Base-by-base conservation (phyloP, 1,284 basidiomycete species). In the Singerocomus rubriflavus region DNA sequence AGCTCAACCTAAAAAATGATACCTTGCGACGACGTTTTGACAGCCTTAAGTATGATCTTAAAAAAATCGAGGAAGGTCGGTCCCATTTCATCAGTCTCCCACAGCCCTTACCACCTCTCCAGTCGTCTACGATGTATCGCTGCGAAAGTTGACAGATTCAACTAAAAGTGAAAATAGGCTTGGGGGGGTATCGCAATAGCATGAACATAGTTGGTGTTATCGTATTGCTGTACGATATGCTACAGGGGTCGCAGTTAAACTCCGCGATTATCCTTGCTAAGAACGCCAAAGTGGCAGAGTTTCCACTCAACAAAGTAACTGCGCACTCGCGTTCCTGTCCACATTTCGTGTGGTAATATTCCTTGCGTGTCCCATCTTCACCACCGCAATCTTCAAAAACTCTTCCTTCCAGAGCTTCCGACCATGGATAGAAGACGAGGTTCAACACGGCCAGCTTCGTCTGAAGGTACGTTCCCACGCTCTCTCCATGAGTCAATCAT, bases 1-100 rank as follows among this genome's bases (percentile, higher is more conserved):
- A 91, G 85, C 74, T 93, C n/a, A 93, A 93, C 63, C 73, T 93
- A n/a, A 93, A 92, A 63, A 93, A 93, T 56, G 91, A 93, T 62
- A 68, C 73, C 0, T 72, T 93, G 5, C 82, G 91, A 10, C 80
- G 88, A 53, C 73, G 90, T 46, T 93, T 90, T 61, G 91, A 91
- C 61, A 82, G 85, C 57, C 70, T 92, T 25, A 91, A 92, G 64
- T 93, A 93, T 59, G 91, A 93, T 63, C 80, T 93, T 58, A 93
- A 93, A 70, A 91, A 91, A 60, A 88, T 93, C 21, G 91, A 93
- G 73, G 91, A 93, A 82, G 90, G 91, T 82, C 48, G 54, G 74
- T 59, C 27, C 21, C 37, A 39, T 44, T 13, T 54, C 10, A 42
- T 30, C 38, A 48, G 40, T 35, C 43, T 34, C 42, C 3, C 45